Conservation (phyloP, 2,329 filamentous ascomycete genomes). For the Phialocephala sp. region DNA sequence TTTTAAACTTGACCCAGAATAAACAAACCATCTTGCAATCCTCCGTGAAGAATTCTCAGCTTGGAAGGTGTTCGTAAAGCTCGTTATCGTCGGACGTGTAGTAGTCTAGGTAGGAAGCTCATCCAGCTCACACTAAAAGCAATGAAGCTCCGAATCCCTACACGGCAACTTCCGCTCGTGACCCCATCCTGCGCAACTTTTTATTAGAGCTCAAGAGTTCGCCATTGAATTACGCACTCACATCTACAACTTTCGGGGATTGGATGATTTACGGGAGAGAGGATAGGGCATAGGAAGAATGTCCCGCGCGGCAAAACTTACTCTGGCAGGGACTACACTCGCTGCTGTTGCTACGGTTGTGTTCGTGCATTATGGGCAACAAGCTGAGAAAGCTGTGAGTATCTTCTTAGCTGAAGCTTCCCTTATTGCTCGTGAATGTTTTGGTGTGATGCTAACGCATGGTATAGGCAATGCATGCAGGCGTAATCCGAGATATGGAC, state of each 20-base stretch:
- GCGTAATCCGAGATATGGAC: conserved; percentile 93
- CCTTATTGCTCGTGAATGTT: background rate
- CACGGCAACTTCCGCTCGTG: conserved; percentile 34
- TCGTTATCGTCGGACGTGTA: conserved; percentile 29
- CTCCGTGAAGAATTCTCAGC: conserved; percentile 25
- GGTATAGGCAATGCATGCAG: conserved; percentile 87
- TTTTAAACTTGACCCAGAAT: conserved; percentile 3
- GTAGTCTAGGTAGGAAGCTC: conserved; percentile 16
- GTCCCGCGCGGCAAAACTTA: conserved; percentile 90
- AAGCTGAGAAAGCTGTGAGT: conserved; percentile 79
- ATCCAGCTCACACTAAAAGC: conserved; percentile 29
- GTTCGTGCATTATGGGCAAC: conserved; percentile 90
- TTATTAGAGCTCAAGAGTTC: background rate
- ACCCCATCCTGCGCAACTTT: conserved; percentile 7
- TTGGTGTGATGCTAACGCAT: background rate
- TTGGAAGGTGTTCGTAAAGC: conserved; percentile 23
- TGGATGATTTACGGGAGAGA: background rate
- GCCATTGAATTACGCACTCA: background rate
- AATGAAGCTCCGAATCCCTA: conserved; percentile 35
- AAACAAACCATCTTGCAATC: conserved; percentile 38
- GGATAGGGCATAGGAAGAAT: conserved; percentile 55
- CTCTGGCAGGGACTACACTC: conserved; percentile 77
- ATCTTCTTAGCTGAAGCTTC: background rate
- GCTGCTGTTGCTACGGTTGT: conserved; percentile 78
- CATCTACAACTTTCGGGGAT: background rate